Base-by-base conservation (phyloP, 306 rosid species). In the Castanospermum australe region DNA sequence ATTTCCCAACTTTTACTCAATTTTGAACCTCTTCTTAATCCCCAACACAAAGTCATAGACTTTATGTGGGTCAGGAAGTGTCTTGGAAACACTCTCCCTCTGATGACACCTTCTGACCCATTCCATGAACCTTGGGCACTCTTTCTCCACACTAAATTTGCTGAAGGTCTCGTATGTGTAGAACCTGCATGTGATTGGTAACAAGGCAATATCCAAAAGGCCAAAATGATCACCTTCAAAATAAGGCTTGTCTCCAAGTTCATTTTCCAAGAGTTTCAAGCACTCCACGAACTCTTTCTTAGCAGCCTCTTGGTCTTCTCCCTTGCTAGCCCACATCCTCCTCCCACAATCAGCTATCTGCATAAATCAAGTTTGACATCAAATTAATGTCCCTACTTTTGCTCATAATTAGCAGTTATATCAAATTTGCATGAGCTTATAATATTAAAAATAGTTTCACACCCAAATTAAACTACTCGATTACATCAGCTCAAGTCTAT, bases 181-280 rank as follows among this genome's bases (percentile, higher is more conserved):
- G 42, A 67, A 67, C 70, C 76, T 67, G 69, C 82, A 67, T 0
- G 84, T 36, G 52, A 81, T 24, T 15, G 87, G 84, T n/a, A 73
- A 13, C 2, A 81, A 63, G 3, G 63, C 88, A 12, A 84, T 25
- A 42, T 81, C 88, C 45, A 74, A 17, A 22, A 84, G 62, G 50
- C 87, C 90, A 67, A 87, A 63, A 12, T 28, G 28, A 15, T 83
- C 82, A n/a, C 86, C 86, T 11, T 67, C 86, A 79, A 84, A 81
- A 62, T 81, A 87, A 51, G 54, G 76, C 64, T 84, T 71, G 25
- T 82, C 74, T 0, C 86, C 83, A 11, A 84, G 88, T 82, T 73
- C 86, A 69, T 32, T 63, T 76, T 87, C 88, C 57, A 87, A 4
- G 33, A 71, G 73, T 25, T 75, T 84, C 66, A 78, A 69, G 38